These are phyloP conservation scores for Brettanomyces sp. DNA, from an alignment of 805 yeast genomes.

Conservation along the genomic window DNA sequence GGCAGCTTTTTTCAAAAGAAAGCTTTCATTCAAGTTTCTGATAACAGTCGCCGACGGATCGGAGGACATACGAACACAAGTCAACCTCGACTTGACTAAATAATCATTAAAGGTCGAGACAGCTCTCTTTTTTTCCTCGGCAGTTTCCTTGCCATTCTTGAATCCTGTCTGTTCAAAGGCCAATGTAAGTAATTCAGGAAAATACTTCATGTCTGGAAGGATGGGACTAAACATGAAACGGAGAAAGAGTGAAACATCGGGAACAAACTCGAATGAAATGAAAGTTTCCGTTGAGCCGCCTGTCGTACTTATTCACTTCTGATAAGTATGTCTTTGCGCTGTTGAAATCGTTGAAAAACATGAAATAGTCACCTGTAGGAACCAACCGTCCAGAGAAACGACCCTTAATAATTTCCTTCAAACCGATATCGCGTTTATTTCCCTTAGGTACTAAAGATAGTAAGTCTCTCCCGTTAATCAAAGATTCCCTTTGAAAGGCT, in stretches of 20 bases:
- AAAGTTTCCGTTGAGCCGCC: conserved; percentile 40
- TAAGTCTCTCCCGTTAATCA: neutral
- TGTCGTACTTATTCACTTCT: conserved; percentile 29
- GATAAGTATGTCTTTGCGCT: neutral
- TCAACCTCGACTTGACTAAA: neutral
- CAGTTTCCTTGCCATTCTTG: too few species aligned
- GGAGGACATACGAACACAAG: too few species aligned
- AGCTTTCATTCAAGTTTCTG: neutral
- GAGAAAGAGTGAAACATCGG: conserved; percentile 31
- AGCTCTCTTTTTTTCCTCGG: too few species aligned
- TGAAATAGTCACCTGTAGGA: conserved; percentile 41
- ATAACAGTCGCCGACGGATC: too few species aligned
- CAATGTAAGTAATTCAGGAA: conserved; percentile 1
- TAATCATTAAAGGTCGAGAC: neutral
- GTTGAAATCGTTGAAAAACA: conserved; percentile 37
- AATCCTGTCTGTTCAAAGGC: neutral
- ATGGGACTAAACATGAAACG: conserved; percentile 12
- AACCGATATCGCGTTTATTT: conserved; percentile 5
- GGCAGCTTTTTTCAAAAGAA: neutral
- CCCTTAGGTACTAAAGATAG: neutral
- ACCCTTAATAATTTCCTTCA: conserved; percentile 37
- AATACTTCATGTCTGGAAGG: conserved; percentile 12
- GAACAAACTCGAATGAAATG: conserved; percentile 24
- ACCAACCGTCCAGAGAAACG: conserved; percentile 36
- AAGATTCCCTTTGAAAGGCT: neutral